These are phyloP conservation scores for Parmales sp. DNA, from an alignment of 108 stramenopile genomes.

Conservation along the genomic window DNA sequence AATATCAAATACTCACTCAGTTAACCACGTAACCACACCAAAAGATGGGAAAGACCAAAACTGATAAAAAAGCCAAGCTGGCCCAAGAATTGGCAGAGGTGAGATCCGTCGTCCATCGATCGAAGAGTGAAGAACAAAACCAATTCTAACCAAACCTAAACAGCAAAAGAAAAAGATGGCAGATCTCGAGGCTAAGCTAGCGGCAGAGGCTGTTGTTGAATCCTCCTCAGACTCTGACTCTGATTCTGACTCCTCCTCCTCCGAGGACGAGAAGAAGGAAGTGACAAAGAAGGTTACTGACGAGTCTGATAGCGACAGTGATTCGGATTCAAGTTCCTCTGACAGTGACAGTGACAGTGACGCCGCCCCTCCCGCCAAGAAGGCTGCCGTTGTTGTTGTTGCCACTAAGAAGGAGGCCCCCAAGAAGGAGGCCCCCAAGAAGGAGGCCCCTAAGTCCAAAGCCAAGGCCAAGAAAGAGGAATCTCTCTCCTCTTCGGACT, in stretches of 20 bases:
- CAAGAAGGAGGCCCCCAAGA: conserved; percentile 3
- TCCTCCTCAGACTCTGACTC: conserved; percentile 11
- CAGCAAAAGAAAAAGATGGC: no score
- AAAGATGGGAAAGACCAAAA: no score
- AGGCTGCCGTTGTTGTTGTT: background rate
- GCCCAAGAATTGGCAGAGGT: no score
- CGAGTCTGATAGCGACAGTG: background rate
- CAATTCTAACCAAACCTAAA: no score
- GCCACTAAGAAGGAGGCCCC: conserved; percentile 15
- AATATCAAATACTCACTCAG: no score
- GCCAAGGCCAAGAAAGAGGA: conserved; percentile 20
- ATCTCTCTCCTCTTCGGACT: conserved; percentile 13
- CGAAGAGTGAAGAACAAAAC: no score
- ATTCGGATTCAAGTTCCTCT: background rate
- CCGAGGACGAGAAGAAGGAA: conserved; percentile 11
- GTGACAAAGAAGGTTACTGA: no score
- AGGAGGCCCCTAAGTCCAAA: conserved; percentile 9
- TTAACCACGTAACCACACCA: no score
- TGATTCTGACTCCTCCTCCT: conserved; percentile 5
- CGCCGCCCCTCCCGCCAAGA: conserved; percentile 6
- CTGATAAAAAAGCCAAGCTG: no score
- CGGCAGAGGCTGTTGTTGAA: no score
- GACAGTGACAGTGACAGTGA: conserved; percentile 14
- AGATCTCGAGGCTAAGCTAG: no score
- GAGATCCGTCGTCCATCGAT: no score